Base-by-base conservation (phyloP, 768 basidiomycete species). In the Termitomyces sp. region DNA sequence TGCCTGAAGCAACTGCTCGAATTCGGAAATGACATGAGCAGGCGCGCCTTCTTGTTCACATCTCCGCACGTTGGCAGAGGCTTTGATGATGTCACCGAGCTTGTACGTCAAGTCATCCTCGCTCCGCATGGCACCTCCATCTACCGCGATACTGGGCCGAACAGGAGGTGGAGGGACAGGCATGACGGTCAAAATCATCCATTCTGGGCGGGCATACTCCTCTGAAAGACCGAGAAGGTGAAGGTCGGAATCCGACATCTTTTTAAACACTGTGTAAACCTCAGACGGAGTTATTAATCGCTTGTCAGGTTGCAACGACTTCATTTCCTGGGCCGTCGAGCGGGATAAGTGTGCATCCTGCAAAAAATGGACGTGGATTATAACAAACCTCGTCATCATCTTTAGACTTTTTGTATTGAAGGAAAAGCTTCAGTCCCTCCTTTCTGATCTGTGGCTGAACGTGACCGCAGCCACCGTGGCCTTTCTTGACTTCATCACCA, bases 91-190 rank as follows among this genome's bases (percentile, higher is more conserved):
- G 60, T 98, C 95, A 34, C 92, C 91, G 2, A 99, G 84, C 70
- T 99, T 98, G 78, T 96, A 98, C 2, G 97, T 99, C 79, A 98
- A 78, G 75, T 98, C 97, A 67, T 98, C 97, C 75, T 99, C 97
- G 66, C 93, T 93, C 45, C 95, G 85, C 89, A 96, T 94, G 1
- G 91, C 88, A 54, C 96, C 95, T 22, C 96, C 96, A 65, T 98
- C 96, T 31, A 98, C 92, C 13, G 96, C 90, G 58, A 99, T 98
- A 75, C 94, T 96, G 0, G 97, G 97, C 51, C 97, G 93, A 55
- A 99, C 97, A 8, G 97, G 94, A 6, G 96, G 96, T 1, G 97
- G 97, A 1, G 97, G 97, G 0, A 99, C 96, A 37, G 97, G 97
- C 71, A 98, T 82, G 39, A 98, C 94, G 0, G 97, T 98, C 44